phyloP scores from a whole-genome alignment of 140 eudicot genomes.

The Anethum foeniculum region DNA sequence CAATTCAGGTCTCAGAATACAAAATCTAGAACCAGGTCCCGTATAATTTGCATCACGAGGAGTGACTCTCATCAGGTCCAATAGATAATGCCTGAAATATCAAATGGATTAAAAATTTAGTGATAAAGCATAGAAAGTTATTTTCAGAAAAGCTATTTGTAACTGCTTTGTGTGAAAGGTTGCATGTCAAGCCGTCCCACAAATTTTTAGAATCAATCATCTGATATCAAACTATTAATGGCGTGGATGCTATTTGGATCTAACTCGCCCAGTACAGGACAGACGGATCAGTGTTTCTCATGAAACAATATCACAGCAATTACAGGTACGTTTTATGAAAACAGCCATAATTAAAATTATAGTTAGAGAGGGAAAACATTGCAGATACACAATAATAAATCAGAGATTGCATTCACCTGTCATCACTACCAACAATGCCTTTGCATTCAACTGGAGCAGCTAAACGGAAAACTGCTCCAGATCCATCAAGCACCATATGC shows the following conservation, averaged over 20 bases:
- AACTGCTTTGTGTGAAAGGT: background rate
- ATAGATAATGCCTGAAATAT: conserved; percentile 69
- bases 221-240: background rate
- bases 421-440: conserved; percentile 99
- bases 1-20: conserved; percentile 89
- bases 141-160: background rate
- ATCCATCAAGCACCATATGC: conserved; percentile 80
- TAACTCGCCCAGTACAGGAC: background rate
- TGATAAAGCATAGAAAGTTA: background rate
- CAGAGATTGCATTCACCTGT: conserved; percentile 49
- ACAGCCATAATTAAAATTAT: background rate
- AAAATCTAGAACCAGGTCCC: conserved; percentile 87
- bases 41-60: conserved; percentile 98
- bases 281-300: background rate
- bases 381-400: background rate
- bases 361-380: background rate
- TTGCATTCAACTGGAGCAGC: conserved; percentile 99
- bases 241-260: background rate
- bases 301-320: background rate
- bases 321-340: background rate
- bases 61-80: conserved; percentile 98
- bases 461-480: conserved; percentile 72
- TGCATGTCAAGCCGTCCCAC: background rate
- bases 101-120: background rate
- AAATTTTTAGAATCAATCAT: background rate